Percentiles rank a stretch among this genome's conserved stretches.
Conservation (phyloP, 2,329 filamentous ascomycete genomes). For the Mariannaea sp. region DNA sequence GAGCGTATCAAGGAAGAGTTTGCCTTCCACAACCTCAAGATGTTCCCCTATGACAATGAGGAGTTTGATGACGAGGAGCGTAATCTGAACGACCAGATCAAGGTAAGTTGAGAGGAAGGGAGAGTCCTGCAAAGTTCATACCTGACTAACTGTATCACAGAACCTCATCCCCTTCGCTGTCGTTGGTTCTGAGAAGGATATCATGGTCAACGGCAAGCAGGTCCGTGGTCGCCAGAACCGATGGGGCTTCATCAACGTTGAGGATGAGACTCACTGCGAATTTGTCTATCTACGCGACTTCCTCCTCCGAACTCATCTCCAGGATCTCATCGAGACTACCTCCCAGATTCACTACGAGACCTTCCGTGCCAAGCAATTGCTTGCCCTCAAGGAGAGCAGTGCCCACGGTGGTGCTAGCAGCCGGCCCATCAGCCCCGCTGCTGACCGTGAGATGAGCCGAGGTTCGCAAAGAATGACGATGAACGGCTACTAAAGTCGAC, state of each 20-base stretch:
- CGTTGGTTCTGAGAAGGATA: conserved; percentile 96
- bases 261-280: conserved; percentile 99
- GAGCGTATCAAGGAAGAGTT: conserved; percentile 99
- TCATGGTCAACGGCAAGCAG: conserved; percentile 96
- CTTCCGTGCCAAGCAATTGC: conserved; percentile 98
- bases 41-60: conserved; percentile 99
- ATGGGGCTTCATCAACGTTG: conserved; percentile 99
- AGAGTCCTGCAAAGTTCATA: neutral
- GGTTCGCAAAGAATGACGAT: conserved; percentile 97
- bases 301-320: conserved; percentile 95
- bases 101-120: conserved; percentile 62
- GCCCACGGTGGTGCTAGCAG: conserved; percentile 77
- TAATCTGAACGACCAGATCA: conserved; percentile 91
- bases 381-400: conserved; percentile 97
- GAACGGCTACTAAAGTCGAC: conserved; percentile 86
- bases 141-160: conserved; percentile 54
- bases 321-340: conserved; percentile 98
- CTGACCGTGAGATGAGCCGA: conserved; percentile 94
- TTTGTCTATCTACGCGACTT: conserved; percentile 99
- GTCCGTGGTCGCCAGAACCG: conserved; percentile 97
- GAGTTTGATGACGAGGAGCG: conserved; percentile 98
- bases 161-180: conserved; percentile 96
- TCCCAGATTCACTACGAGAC: conserved; percentile 99
- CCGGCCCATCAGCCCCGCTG: conserved; percentile 91
- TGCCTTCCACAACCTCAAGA: conserved; percentile 98